Base-by-base conservation (phyloP, 1,139 yeast genomes). In the Scheffersomyces cryptocercus region DNA sequence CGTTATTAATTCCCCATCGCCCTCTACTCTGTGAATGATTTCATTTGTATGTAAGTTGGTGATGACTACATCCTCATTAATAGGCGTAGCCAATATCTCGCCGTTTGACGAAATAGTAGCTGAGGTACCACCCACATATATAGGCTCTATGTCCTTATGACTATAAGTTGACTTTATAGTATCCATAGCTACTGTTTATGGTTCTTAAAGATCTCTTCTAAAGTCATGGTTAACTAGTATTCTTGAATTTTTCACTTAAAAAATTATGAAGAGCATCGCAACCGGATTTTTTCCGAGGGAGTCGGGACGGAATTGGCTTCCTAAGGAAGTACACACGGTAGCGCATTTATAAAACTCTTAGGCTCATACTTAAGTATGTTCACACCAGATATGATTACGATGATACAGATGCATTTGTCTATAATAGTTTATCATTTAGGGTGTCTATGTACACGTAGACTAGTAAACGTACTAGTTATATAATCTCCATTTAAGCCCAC, bases 1-100 rank as follows among this genome's bases (percentile, higher is more conserved):
- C 1, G 98, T 89, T 44, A 91, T 71, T 35, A 77, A 71, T 57
- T 89, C 97, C 9, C 91, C 96, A 63, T 91, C 97, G 37, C 97
- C 97, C 47, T 84, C 86, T 35, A 93, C 67, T 39, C 70, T 74
- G 52, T 80, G 83, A n/a, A 86, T 47, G 29, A 80, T 67, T 52
- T 77, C 73, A 51, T 84, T 85, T 28, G 85, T 76, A 15, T 58
- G 54, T 41, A 88, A 65, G 54, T 88, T 77, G 32, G 95, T 79
- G 31, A 93, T 70, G 39, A 86, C 79, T 8, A 90, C 79, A 54
- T 86, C 89, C 56, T 88, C 97, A 34, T 68, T 62, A 16, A 85
- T 75, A 2, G 96, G 87, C 1, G 97, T 85, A n/a, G 95, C 97
- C 47, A 90, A 64, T 2, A 85, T 58, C 10, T 69, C 59, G 3